Conservation (phyloP, 306 rosid genomes). For the peach (Prunus persica) region Prunus_persica_NCBIv2 NC_034009.1:21050501-21051000, state of each 20-base stretch:
- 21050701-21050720: slow-evolving; percentile 94
- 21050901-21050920: not conserved
- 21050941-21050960: not conserved
- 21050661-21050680: not conserved
- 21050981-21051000: not conserved
- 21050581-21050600: not conserved
- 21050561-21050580: not conserved
- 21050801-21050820: slow-evolving; percentile 61
- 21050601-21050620: not conserved
- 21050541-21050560: not conserved
- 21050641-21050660: not conserved
- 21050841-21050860: slow-evolving; percentile 27
- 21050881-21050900: slow-evolving; percentile 3
- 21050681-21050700: not conserved
- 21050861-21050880: slow-evolving; percentile 16
- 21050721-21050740: slow-evolving; percentile 98
- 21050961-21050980: not conserved
- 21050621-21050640: not conserved
- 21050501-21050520: not conserved
- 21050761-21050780: slow-evolving; percentile 95
- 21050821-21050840: slow-evolving; percentile 91
- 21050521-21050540: too few relatives aligned
- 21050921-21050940: not conserved
- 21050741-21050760: slow-evolving; percentile 94
- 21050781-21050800: slow-evolving; percentile 91